phyloP scores from a whole-genome alignment of 2,329 filamentous ascomycete species.

The Aspergillus piperis region DNA sequence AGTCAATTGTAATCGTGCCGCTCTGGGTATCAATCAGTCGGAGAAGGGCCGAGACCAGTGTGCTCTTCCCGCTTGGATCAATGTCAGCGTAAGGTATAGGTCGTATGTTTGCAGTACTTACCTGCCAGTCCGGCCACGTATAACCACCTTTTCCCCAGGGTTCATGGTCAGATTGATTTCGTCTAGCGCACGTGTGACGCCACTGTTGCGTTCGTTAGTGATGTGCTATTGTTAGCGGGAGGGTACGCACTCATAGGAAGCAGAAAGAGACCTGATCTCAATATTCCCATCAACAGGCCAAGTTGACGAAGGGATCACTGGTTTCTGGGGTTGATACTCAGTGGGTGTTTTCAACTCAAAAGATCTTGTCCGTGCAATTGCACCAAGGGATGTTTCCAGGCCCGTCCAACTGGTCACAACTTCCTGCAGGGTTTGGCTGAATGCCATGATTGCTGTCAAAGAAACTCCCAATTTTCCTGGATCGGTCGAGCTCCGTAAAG shows the following conservation, averaged over 20 bases:
- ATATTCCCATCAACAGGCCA: not conserved
- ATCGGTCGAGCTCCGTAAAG: not conserved
- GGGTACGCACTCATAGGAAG: not conserved
- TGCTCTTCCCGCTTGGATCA: not conserved
- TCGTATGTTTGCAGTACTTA: not conserved
- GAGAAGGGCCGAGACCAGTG: not conserved
- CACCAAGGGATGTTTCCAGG: conserved; percentile 1
- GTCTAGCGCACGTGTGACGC: not conserved
- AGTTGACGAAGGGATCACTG: not conserved
- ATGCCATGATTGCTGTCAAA: not conserved
- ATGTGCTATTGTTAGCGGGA: not conserved
- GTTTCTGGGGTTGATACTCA: not conserved
- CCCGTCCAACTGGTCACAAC: not conserved
- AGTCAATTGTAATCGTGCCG: not conserved
- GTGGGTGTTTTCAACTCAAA: not conserved
- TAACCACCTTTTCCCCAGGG: not conserved
- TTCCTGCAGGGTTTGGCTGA: not conserved
- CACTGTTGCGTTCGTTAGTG: not conserved
- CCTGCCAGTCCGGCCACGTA: conserved; percentile 1
- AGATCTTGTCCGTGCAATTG: not conserved
- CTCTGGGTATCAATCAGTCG: not conserved
- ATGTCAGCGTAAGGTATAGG: not conserved
- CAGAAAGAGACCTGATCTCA: not conserved
- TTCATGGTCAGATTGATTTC: not conserved
- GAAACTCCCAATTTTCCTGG: not conserved